Base-by-base conservation (phyloP, 805 yeast genomes). In the Kregervanrija pseudodelftensis region DNA sequence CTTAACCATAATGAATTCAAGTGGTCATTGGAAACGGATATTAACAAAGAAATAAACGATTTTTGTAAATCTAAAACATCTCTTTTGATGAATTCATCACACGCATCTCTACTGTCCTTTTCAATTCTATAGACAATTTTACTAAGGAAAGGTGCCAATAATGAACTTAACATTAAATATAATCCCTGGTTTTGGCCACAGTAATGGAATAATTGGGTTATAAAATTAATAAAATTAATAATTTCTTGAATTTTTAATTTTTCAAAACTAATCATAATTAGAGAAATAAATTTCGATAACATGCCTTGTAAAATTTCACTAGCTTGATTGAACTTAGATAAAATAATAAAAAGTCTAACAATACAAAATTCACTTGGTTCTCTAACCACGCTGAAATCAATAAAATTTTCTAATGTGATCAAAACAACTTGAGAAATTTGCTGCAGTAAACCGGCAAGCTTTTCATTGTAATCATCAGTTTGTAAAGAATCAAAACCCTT, bases 361-460 rank as follows among this genome's bases (percentile, higher is more conserved):
- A 90, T 82, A 30, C 96, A 79, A 61, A 85, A 88, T 55, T 96
- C 76, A 4, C 91, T 72, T 4, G 96, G 83, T 53, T 88, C 96
- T 59, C 98, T 76, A 39, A 91, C 78, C 31, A 72, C 70, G 58
- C 82, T 88, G 49, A 71, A 73, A 36, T 76, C 74, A 44, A 80
- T 72, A 50, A 89, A 78, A 47, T 74, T 80, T 49, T 91, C 95
- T 50, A 93, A 71, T 1, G 95, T 85, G 15, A 89, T 89, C 28
- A 86, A 62, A 11, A 87, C 85, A 37, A 85, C 95, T 59, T 87
- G 88, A 0, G 95, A 82, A 37, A 64, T 57, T 46, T 65, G 69
- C 44, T 62, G 59, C 11, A 65, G 47, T 13, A 61, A 49, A n/a
- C 51, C 45, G 13, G 59, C 47, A 38, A 64, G 59, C 39, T 63